These are phyloP conservation scores for Sporothrix schenckii DNA, from an alignment of 2,329 filamentous ascomycete species.

Conservation along the genomic window DNA sequence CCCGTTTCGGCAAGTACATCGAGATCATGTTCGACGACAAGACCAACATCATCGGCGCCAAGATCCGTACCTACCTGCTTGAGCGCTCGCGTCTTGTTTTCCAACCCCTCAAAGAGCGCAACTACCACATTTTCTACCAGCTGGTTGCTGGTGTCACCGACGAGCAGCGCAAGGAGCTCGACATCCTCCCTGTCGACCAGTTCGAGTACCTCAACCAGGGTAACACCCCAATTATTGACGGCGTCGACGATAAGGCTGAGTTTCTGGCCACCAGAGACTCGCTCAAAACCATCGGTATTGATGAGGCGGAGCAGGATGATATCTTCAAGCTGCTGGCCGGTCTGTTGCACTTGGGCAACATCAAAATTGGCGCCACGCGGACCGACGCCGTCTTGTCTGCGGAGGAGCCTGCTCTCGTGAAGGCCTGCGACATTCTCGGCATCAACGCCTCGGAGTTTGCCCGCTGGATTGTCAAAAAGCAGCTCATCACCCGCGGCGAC, in stretches of 20 bases:
- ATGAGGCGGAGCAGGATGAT: slow-evolving; percentile 70
- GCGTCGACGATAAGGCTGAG: slow-evolving; percentile 93
- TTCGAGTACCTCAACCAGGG: slow-evolving; percentile 98
- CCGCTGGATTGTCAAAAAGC: slow-evolving; percentile 99
- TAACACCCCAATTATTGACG: slow-evolving; percentile 85
- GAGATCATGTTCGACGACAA: slow-evolving; percentile 98
- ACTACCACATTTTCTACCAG: slow-evolving; percentile 99
- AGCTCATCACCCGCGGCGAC: slow-evolving; percentile 91
- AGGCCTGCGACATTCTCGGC: slow-evolving; percentile 81
- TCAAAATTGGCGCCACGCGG: slow-evolving; percentile 89
- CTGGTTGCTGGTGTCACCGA: slow-evolving; percentile 90
- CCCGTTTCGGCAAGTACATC: slow-evolving; percentile 98
- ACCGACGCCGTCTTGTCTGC: slow-evolving; percentile 83
- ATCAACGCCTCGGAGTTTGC: slow-evolving; percentile 86
- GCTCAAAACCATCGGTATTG: slow-evolving; percentile 83
- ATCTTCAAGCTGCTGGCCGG: slow-evolving; percentile 92
- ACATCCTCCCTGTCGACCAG: slow-evolving; percentile 79
- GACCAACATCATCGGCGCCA: slow-evolving; percentile 95
- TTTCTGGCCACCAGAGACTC: slow-evolving; percentile 87
- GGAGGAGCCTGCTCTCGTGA: slow-evolving; percentile 77
- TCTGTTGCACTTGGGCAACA: slow-evolving; percentile 90
- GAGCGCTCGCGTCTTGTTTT: slow-evolving; percentile 96
- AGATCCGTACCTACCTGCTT: slow-evolving; percentile 93
- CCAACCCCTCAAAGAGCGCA: slow-evolving; percentile 94
- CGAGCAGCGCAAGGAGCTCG: slow-evolving; percentile 76